Evolutionary conservation across 805 yeast species (phyloP).

Genomic region (Barnettozyma vustinii): DNA sequence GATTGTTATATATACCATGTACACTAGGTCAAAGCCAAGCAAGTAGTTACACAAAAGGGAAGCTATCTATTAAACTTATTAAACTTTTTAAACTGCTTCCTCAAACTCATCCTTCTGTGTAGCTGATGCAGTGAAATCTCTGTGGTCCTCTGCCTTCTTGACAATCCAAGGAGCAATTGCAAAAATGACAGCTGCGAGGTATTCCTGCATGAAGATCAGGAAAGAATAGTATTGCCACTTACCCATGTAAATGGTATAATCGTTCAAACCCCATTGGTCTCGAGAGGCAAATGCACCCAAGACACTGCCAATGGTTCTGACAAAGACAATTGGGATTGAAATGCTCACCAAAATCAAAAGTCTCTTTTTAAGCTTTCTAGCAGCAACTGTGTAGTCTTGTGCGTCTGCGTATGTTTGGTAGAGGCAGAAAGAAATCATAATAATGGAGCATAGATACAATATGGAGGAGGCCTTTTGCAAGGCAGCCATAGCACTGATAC

Average conservation of each 20-base stretch:
- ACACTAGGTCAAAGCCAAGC: not conserved
- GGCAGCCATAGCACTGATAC: not conserved
- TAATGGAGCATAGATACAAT: not conserved
- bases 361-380: not conserved
- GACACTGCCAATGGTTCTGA: slow-evolving; percentile 1
- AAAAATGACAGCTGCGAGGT: not conserved
- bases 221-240: slow-evolving; percentile 5
- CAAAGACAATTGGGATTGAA: slow-evolving; percentile 1
- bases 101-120: not conserved
- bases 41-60: too few relatives aligned
- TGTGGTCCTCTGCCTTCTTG: slow-evolving; percentile 1
- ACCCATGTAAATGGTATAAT: slow-evolving; percentile 6
- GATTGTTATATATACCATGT: not conserved
- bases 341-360: not conserved
- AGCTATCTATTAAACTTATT: too few relatives aligned
- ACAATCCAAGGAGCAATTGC: slow-evolving; percentile 2
- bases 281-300: not conserved
- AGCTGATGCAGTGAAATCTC: not conserved
- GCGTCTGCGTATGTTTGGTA: not conserved
- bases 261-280: slow-evolving; percentile 3
- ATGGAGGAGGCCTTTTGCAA: slow-evolving; percentile 2
- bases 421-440: not conserved
- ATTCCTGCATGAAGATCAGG: slow-evolving; percentile 3
- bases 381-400: not conserved
- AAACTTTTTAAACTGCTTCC: not conserved